Evolutionary conservation across 2,329 filamentous ascomycete species (phyloP).

Genomic region (Leptographium galeiforme): DNA sequence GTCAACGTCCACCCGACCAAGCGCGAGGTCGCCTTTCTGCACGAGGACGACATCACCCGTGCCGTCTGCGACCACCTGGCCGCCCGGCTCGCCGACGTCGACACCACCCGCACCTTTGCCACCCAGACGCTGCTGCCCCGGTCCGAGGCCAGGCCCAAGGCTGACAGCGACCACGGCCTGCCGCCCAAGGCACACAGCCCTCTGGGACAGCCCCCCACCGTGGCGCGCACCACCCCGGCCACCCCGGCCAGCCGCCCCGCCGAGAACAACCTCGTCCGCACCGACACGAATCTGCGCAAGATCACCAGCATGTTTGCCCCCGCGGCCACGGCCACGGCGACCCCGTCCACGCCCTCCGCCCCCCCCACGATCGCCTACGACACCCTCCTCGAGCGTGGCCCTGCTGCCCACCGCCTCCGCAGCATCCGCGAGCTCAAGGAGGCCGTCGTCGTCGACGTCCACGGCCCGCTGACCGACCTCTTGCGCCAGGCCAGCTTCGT

Average conservation of each 20-base stretch:
- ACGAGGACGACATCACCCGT: constrained; percentile 92
- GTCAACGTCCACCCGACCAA: constrained; percentile 98
- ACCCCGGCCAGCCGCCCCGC: constrained; percentile 43
- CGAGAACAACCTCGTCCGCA: constrained; percentile 81
- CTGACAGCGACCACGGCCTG: no score
- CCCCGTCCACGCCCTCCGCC: constrained; percentile 6
- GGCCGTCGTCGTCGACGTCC: constrained; percentile 66
- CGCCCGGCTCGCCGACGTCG: constrained; percentile 67
- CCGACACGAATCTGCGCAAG: constrained; percentile 77
- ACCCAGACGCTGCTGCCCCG: constrained; percentile 74
- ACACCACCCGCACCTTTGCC: constrained; percentile 87
- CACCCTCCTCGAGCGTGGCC: constrained; percentile 52
- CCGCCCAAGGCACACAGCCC: constrained; percentile 16
- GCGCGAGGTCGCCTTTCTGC: constrained; percentile 89
- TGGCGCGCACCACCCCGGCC: no score
- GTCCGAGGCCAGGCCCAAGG: no score
- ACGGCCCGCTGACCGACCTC: constrained; percentile 74
- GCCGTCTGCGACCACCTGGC: constrained; percentile 71
- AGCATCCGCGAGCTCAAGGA: constrained; percentile 77
- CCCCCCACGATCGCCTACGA: constrained; percentile 56
- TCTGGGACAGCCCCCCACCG: constrained; percentile 23
- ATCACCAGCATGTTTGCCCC: constrained; percentile 92
- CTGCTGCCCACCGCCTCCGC: constrained; percentile 58
- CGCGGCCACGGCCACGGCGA: constrained; percentile 17
- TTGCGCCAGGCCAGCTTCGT: constrained; percentile 86